Percentiles rank a stretch among this genome's conserved stretches.
phyloP scores from a whole-genome alignment of 2,329 filamentous ascomycete species.

The Zymoseptoria passerinii region DNA sequence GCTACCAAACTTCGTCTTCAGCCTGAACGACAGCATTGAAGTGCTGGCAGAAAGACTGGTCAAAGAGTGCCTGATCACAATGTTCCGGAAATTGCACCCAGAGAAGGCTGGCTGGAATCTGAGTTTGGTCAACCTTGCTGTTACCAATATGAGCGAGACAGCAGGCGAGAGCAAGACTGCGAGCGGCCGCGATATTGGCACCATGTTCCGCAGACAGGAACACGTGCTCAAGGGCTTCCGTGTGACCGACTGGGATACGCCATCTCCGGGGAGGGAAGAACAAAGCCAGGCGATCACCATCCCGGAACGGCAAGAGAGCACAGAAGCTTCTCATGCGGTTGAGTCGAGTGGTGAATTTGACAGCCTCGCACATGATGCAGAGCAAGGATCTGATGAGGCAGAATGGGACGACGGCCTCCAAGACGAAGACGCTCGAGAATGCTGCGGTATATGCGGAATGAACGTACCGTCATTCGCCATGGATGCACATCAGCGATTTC shows the following conservation, averaged over 20 bases:
- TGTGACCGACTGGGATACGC: constrained; percentile 38
- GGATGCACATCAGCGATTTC: constrained; percentile 49
- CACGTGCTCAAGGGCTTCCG: constrained; percentile 60
- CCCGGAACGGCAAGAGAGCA: neutral
- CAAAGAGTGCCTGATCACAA: constrained; percentile 55
- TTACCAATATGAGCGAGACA: constrained; percentile 65
- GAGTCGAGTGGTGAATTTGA: constrained; percentile 1
- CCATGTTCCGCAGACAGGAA: constrained; percentile 74
- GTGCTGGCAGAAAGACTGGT: constrained; percentile 60
- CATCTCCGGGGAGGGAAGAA: constrained; percentile 5
- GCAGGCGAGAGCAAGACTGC: constrained; percentile 38
- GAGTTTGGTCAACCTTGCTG: constrained; percentile 77
- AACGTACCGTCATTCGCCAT: constrained; percentile 51
- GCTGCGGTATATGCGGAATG: constrained; percentile 46
- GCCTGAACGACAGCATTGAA: constrained; percentile 49
- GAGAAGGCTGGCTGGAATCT: constrained; percentile 67
- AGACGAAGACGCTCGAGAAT: constrained; percentile 13
- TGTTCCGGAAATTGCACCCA: constrained; percentile 67
- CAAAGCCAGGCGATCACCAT: neutral
- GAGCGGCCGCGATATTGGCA: constrained; percentile 63
- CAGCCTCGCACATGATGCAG: neutral
- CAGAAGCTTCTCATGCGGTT: neutral
- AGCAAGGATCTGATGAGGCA: constrained; percentile 4
- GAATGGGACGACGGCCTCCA: constrained; percentile 18
- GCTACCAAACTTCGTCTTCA: constrained; percentile 67